These are phyloP conservation scores for Pharnaceum exiguum DNA, from an alignment of 148 eudicot species.

Conservation along the genomic window DNA sequence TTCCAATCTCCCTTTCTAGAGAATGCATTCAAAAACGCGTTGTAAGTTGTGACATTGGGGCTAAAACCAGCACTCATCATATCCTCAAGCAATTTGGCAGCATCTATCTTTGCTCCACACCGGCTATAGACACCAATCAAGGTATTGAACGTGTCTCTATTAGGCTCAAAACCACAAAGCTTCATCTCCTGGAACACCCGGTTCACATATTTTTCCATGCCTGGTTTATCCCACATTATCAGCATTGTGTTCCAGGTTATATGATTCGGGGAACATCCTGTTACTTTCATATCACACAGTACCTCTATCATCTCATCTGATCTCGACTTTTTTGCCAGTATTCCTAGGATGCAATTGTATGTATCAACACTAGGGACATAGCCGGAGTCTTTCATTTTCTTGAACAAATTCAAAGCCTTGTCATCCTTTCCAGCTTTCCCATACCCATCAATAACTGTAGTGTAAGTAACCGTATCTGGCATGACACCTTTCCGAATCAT, in stretches of 20 bases:
- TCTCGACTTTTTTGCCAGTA: slow-evolving; percentile 76
- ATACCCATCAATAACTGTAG: slow-evolving; percentile 80
- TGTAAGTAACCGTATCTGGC: slow-evolving; percentile 85
- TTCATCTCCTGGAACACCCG: slow-evolving; percentile 83
- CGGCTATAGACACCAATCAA: slow-evolving; percentile 85
- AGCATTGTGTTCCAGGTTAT: slow-evolving; percentile 92
- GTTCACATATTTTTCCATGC: slow-evolving; percentile 67
- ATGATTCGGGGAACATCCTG: slow-evolving; percentile 73
- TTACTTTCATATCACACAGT: slow-evolving; percentile 68
- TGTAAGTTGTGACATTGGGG: slow-evolving; percentile 74
- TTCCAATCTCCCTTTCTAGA: slow-evolving; percentile 78
- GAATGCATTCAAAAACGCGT: slow-evolving; percentile 72
- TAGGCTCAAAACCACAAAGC: slow-evolving; percentile 82
- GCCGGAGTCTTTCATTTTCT: slow-evolving; percentile 65
- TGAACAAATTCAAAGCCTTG: slow-evolving; percentile 63
- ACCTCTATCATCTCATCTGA: slow-evolving; percentile 67
- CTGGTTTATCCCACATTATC: slow-evolving; percentile 65
- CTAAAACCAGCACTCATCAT: slow-evolving; percentile 79
- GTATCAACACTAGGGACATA: slow-evolving; percentile 88
- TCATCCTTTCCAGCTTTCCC: slow-evolving; percentile 77
- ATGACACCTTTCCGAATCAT: slow-evolving; percentile 69
- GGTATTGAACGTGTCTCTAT: slow-evolving; percentile 86
- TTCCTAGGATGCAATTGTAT: slow-evolving; percentile 72
- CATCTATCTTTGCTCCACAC: slow-evolving; percentile 62
- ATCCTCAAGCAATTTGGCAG: slow-evolving; percentile 62